Evolutionary conservation across 2,329 filamentous ascomycete genomes (phyloP).

Genomic region (Aspergillus persii): DNA sequence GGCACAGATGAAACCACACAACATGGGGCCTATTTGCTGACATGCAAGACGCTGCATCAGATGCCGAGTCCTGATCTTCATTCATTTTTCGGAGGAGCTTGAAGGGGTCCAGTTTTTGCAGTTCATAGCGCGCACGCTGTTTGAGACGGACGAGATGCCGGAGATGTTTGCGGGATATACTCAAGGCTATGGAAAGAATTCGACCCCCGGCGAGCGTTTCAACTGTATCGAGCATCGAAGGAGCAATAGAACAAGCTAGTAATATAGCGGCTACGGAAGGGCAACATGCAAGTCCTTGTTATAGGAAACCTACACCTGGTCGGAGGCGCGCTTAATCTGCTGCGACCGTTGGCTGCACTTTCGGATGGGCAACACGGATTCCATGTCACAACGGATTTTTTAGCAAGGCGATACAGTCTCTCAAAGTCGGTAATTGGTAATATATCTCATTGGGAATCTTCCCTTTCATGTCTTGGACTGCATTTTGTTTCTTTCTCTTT

Average conservation of each 20-base stretch:
- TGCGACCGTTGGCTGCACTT: slow-evolving; percentile 9
- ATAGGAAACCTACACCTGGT: slow-evolving; percentile 28
- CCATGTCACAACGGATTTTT: too few species aligned
- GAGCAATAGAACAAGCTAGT: slow-evolving; percentile 24
- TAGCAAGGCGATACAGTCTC: too few species aligned
- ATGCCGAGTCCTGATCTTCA: slow-evolving; percentile 31
- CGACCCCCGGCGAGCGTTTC: slow-evolving; percentile 18
- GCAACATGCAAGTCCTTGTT: slow-evolving; percentile 23
- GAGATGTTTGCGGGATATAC: slow-evolving; percentile 22
- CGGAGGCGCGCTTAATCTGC: slow-evolving; percentile 24
- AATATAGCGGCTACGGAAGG: slow-evolving; percentile 11
- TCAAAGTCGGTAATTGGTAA: too few species aligned
- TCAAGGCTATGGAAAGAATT: slow-evolving; percentile 23
- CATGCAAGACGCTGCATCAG: not conserved
- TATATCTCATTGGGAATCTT: too few species aligned
- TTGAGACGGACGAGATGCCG: slow-evolving; percentile 13
- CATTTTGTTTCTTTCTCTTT: too few species aligned
- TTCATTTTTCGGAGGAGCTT: slow-evolving; percentile 30
- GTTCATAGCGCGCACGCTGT: slow-evolving; percentile 19
- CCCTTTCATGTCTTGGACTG: too few species aligned
- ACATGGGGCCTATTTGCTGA: not conserved
- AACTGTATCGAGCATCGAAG: slow-evolving; percentile 24
- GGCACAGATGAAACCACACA: slow-evolving; percentile 1
- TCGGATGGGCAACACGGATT: not conserved
- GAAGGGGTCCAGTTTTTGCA: slow-evolving; percentile 24